Base-by-base conservation (phyloP, 129 eudicot genomes). In the Glebionis coronaria region DNA sequence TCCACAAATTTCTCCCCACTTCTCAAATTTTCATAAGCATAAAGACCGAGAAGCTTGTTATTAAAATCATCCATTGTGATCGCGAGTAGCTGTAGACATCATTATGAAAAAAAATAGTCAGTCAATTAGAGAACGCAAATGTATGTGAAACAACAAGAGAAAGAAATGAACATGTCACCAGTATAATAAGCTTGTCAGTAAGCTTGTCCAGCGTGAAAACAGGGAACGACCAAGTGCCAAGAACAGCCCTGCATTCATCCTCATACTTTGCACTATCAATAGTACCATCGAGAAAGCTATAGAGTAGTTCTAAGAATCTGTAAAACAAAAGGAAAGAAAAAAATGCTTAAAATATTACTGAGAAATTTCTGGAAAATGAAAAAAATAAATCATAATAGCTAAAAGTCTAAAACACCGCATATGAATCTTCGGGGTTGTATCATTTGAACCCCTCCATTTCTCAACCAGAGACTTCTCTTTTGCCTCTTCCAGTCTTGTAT, bases 201-300 rank as follows among this genome's bases (percentile, higher is more conserved):
- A 89, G 86, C 81, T 93, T 93, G 97, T 89, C 99, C 52, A 93
- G 75, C 31, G 99, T 93, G 83, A 93, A 93, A 20, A 93, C 88
- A 70, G 87, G 71, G 66, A 89, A 93, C 12, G 99, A 93, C 79
- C 90, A 91, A 64, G 96, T 78, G 28, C 99, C 99, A 68, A 93
- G 85, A 70, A 84, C 85, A 23, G 95, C 83, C 42, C 99, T 87
- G 52, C 99, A 93, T 59, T 93, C 99, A 83, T 93, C 99, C 84
- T 93, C 97, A 70, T 89, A 93, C 81, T 87, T 93, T 44, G 85
- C 78, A 67, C 87, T 86, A 54, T 93, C 99, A 64, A 87, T 82
- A 44, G 97, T 84, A n/a, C 99, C 99, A 82, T 84, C 88, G 45
- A 93, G 87, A 65, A 93, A 69, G 73, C 78, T 84, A 71, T 84